These are phyloP conservation scores for Penicillium verrucosum DNA, from an alignment of 2,329 filamentous ascomycete species.

Conservation along the genomic window DNA sequence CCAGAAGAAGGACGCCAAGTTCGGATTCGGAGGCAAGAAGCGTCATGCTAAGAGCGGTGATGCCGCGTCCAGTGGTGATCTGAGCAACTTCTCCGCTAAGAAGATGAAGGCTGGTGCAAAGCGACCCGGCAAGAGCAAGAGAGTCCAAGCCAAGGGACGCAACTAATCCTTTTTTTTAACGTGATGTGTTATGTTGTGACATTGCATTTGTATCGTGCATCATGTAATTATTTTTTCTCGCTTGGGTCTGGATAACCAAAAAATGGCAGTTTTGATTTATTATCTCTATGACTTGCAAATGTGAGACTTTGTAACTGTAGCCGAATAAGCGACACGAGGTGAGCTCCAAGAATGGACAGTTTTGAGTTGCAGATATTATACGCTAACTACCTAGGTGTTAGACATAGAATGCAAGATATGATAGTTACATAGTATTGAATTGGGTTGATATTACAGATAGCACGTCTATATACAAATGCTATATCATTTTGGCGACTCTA, in stretches of 20 bases:
- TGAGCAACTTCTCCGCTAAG: constrained; percentile 74
- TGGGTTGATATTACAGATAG: background rate
- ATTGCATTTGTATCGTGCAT: constrained; percentile 14
- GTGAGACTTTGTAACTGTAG: background rate
- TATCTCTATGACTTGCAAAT: background rate
- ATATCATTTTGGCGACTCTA: background rate
- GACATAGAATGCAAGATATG: background rate
- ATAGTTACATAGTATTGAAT: background rate
- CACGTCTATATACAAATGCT: constrained; percentile 3
- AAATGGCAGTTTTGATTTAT: constrained; percentile 12
- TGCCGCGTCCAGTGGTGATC: constrained; percentile 74
- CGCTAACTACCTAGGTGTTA: no score
- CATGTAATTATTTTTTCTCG: constrained; percentile 16
- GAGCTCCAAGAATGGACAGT: background rate
- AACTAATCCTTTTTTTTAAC: constrained; percentile 8
- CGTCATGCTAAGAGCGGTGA: constrained; percentile 85
- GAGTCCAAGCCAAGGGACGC: constrained; percentile 37
- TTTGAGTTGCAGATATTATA: background rate
- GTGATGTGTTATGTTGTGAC: constrained; percentile 7
- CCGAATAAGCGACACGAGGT: background rate
- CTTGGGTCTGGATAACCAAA: constrained; percentile 15
- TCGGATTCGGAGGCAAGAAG: constrained; percentile 96
- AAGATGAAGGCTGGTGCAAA: constrained; percentile 70
- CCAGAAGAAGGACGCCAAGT: constrained; percentile 91
- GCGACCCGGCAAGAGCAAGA: constrained; percentile 52